phyloP scores from a whole-genome alignment of 495 filamentous ascomycete genomes.

The Hypoxylon rickii region DNA sequence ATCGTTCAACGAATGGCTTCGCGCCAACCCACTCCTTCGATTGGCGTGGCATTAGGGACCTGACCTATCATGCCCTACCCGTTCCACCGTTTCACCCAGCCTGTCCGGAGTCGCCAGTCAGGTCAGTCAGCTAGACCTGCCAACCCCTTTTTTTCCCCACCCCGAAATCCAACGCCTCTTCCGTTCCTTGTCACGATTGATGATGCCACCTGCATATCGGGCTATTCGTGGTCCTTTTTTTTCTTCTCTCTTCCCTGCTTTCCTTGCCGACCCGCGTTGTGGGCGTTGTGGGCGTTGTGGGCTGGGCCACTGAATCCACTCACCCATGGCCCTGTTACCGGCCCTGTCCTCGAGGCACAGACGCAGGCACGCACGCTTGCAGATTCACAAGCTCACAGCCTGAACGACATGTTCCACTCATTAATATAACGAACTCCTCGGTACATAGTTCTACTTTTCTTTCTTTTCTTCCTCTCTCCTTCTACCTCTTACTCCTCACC shows the following conservation, averaged over 20 bases:
- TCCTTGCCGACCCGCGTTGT: slow-evolving; percentile 1
- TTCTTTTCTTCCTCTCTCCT: slow-evolving; percentile 19
- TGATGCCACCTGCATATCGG: slow-evolving; percentile 10
- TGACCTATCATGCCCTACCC: slow-evolving; percentile 21
- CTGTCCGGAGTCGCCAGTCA: too few relatives aligned
- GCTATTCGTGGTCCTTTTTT: background rate
- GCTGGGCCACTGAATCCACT: too few relatives aligned
- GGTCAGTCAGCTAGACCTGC: slow-evolving; percentile 14
- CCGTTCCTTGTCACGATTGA: background rate
- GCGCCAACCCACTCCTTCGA: slow-evolving; percentile 25
- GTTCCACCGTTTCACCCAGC: too few relatives aligned
- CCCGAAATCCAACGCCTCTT: slow-evolving; percentile 9
- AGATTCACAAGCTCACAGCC: slow-evolving; percentile 8
- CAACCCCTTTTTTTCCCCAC: slow-evolving; percentile 22
- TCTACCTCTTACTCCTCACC: slow-evolving; percentile 24
- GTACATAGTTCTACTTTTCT: slow-evolving; percentile 8
- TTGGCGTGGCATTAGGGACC: slow-evolving; percentile 10
- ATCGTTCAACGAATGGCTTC: slow-evolving; percentile 23
- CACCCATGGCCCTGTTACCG: too few relatives aligned
- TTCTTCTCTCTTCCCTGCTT: background rate
- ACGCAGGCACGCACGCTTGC: too few relatives aligned
- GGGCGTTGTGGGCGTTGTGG: too few relatives aligned
- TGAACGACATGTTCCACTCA: slow-evolving; percentile 17
- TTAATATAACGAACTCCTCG: slow-evolving; percentile 28
- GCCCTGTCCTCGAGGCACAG: too few relatives aligned